Evolutionary conservation across 2,329 filamentous ascomycete genomes (phyloP).

Genomic region (Stenocarpella maydis): DNA sequence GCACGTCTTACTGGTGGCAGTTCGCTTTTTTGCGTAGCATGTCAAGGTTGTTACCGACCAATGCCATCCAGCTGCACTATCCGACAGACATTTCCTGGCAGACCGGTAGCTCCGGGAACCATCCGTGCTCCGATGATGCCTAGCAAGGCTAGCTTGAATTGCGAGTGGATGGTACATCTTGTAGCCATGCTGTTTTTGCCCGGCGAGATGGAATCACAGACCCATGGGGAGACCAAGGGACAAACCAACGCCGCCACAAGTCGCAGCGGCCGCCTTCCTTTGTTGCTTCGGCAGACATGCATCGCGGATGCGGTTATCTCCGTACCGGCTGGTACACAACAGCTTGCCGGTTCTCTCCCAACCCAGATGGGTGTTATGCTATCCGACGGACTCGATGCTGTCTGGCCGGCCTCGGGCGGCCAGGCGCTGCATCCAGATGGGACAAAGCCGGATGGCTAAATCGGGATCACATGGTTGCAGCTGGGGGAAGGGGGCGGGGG

Average conservation of each 20-base stretch:
- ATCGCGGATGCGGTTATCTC: background rate
- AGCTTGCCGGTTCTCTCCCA: background rate
- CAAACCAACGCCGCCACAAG: background rate
- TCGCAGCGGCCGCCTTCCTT: background rate
- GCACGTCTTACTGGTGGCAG: background rate
- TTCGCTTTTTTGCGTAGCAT: background rate
- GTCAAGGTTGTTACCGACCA: background rate
- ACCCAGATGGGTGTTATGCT: background rate
- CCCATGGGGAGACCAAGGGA: background rate
- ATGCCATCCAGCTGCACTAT: background rate
- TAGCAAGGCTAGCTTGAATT: background rate
- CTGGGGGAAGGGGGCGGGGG: background rate
- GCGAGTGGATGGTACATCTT: background rate
- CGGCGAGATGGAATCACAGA: background rate
- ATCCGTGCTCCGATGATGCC: background rate
- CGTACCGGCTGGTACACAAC: background rate
- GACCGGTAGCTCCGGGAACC: background rate
- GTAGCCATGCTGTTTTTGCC: background rate
- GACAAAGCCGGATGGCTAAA: conserved; percentile 14
- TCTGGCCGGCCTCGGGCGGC: conserved; percentile 3
- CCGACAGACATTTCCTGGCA: background rate
- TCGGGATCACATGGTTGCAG: background rate
- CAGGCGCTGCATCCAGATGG: background rate
- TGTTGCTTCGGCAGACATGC: background rate
- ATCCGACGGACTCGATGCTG: background rate